phyloP scores from a whole-genome alignment of 306 rosid genomes.

The Lathyrus aphaca region DNA sequence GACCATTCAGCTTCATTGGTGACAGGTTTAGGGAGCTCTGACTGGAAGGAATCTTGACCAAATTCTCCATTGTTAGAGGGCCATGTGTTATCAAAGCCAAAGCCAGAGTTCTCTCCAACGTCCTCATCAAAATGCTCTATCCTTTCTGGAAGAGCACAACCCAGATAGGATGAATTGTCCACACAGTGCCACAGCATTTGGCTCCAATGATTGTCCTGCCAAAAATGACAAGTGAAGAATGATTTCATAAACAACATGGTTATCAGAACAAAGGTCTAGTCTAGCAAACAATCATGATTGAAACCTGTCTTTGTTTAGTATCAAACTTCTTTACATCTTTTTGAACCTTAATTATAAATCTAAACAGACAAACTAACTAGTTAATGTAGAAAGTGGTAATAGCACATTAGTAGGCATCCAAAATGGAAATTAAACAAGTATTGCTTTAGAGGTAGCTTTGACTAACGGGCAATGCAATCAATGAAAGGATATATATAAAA shows the following conservation, averaged over 20 bases:
- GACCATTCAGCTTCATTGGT: constrained; percentile 77
- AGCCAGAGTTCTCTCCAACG: constrained; percentile 37
- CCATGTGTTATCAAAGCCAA: constrained; percentile 26
- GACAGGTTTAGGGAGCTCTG: constrained; percentile 49
- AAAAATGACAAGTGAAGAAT: constrained; percentile 36
- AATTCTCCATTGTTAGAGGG: constrained; percentile 5
- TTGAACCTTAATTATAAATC: constrained; percentile 22
- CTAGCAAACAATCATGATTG: constrained; percentile 21
- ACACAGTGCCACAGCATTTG: constrained; percentile 82
- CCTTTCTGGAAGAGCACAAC: constrained; percentile 76
- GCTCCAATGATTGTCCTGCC: constrained; percentile 82
- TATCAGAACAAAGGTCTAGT: constrained; percentile 19
- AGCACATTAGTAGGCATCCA: constrained; percentile 1
- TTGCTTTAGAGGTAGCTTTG: neutral
- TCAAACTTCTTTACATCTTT: constrained; percentile 17
- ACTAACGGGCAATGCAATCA: constrained; percentile 19
- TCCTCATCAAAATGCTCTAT: constrained; percentile 40
- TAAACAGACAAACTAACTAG: constrained; percentile 16
- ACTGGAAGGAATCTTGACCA: constrained; percentile 38
- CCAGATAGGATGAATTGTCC: constrained; percentile 76
- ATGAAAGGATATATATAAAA: constrained; percentile 11
- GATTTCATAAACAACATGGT: constrained; percentile 26
- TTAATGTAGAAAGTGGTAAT: constrained; percentile 19
- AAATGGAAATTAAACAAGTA: neutral
- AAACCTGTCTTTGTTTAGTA: constrained; percentile 12